Percentiles rank a stretch among this genome's conserved stretches.
Evolutionary conservation across 1,284 basidiomycete species (phyloP).

Genomic region (Ustilago xerochloae): DNA sequence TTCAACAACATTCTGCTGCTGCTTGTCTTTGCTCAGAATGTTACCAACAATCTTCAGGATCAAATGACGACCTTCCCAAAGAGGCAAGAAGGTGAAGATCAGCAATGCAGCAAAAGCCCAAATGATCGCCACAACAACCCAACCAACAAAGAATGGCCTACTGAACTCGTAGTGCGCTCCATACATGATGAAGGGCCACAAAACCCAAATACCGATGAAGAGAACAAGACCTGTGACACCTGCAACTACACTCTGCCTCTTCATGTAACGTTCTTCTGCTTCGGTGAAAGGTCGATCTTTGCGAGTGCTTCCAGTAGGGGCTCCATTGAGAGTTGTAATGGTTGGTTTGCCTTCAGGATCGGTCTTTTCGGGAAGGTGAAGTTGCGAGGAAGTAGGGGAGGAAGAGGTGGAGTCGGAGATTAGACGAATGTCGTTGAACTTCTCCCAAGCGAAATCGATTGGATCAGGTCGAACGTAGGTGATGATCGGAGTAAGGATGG

Average conservation of each 20-base stretch:
- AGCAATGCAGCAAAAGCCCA: constrained; percentile 56
- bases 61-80: constrained; percentile 24
- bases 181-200: constrained; percentile 66
- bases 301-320: not conserved
- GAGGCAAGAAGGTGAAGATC: constrained; percentile 45
- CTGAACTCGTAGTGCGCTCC: constrained; percentile 60
- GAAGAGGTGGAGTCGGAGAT: constrained; percentile 26
- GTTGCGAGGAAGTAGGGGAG: not conserved
- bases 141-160: constrained; percentile 58
- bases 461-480: constrained; percentile 18
- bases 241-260: constrained; percentile 22
- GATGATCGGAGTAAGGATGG: constrained; percentile 39
- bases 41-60: constrained; percentile 15
- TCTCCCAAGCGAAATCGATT: constrained; percentile 53
- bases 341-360: not conserved
- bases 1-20: not conserved
- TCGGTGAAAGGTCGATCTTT: constrained; percentile 8
- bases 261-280: constrained; percentile 31
- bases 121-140: constrained; percentile 60
- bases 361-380: not conserved
- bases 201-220: constrained; percentile 59
- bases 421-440: constrained; percentile 43
- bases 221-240: constrained; percentile 26
- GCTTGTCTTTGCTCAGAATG: not conserved
- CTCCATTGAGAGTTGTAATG: not conserved